phyloP scores from a whole-genome alignment of 805 yeast genomes.

The Candida gorgasii region DNA sequence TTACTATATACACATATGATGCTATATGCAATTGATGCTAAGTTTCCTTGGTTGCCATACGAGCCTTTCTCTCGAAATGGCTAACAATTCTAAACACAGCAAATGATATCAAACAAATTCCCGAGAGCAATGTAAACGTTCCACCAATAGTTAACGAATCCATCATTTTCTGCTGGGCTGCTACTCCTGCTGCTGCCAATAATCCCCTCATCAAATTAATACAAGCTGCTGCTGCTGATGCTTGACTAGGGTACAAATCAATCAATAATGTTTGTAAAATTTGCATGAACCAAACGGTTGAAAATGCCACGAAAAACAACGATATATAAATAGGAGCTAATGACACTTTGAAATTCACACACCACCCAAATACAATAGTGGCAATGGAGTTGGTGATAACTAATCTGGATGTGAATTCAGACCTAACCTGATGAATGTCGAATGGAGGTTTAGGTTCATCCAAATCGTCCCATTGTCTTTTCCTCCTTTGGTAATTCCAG shows the following conservation, averaged over 20 bases:
- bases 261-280: conserved; percentile 63
- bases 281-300: conserved; percentile 55
- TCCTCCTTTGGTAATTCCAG: conserved; percentile 38
- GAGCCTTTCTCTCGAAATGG: neutral
- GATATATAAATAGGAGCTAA: conserved; percentile 56
- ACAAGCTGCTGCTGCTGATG: conserved; percentile 71
- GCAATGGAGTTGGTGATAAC: conserved; percentile 40
- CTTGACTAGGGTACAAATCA: conserved; percentile 65
- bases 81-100: conserved; percentile 12
- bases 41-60: neutral
- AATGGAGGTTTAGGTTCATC: conserved; percentile 30
- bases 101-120: conserved; percentile 28
- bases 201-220: conserved; percentile 71
- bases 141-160: conserved; percentile 63
- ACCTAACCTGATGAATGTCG: conserved; percentile 54
- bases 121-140: conserved; percentile 67
- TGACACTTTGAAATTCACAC: conserved; percentile 46
- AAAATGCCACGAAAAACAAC: conserved; percentile 54
- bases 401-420: conserved; percentile 42
- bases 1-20: neutral
- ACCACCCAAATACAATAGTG: conserved; percentile 69
- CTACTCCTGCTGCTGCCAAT: conserved; percentile 66
- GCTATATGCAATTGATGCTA: no score
- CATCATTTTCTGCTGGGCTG: conserved; percentile 61
- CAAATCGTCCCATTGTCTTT: conserved; percentile 18